Percentiles rank a stretch among this genome's conserved stretches.
Evolutionary conservation across 1,284 basidiomycete species (phyloP).

Genomic region (Pseudozyma pruni): DNA sequence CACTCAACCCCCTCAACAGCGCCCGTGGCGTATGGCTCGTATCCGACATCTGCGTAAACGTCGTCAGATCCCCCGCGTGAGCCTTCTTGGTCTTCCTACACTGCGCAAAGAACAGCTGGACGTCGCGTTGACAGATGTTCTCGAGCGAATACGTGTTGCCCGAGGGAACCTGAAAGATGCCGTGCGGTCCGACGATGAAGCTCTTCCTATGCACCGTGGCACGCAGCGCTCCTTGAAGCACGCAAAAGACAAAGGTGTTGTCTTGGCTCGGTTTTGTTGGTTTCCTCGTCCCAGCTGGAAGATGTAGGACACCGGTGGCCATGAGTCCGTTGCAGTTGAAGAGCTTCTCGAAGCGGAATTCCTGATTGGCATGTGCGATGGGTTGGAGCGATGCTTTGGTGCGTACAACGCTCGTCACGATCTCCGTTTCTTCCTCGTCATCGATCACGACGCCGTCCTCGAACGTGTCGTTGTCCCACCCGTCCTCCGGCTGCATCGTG

Average conservation of each 20-base stretch:
- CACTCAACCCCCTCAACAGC: not conserved
- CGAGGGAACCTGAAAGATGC: conserved; percentile 87
- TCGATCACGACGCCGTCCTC: conserved; percentile 78
- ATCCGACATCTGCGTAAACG: conserved; percentile 39
- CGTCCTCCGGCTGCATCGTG: conserved; percentile 71
- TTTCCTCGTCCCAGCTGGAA: conserved; percentile 82
- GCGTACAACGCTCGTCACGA: conserved; percentile 70
- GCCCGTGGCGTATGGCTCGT: conserved; percentile 31
- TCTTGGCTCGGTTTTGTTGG: conserved; percentile 89
- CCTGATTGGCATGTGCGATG: conserved; percentile 70
- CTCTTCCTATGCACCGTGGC: conserved; percentile 83
- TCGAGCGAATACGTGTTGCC: conserved; percentile 91
- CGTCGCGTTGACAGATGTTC: conserved; percentile 83
- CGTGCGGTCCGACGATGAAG: conserved; percentile 82
- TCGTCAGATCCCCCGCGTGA: conserved; percentile 33
- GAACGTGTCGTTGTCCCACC: conserved; percentile 85
- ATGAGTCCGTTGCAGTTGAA: conserved; percentile 92
- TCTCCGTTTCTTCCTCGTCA: conserved; percentile 75
- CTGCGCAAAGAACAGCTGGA: conserved; percentile 91
- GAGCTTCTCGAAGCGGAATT: conserved; percentile 91
- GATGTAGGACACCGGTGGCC: conserved; percentile 85
- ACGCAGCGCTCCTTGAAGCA: conserved; percentile 78
- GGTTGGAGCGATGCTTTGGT: conserved; percentile 25
- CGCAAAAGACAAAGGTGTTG: conserved; percentile 83
- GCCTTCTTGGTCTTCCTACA: conserved; percentile 74